Conservation (phyloP, 1,139 yeast species). For the Candida albicans region DNA sequence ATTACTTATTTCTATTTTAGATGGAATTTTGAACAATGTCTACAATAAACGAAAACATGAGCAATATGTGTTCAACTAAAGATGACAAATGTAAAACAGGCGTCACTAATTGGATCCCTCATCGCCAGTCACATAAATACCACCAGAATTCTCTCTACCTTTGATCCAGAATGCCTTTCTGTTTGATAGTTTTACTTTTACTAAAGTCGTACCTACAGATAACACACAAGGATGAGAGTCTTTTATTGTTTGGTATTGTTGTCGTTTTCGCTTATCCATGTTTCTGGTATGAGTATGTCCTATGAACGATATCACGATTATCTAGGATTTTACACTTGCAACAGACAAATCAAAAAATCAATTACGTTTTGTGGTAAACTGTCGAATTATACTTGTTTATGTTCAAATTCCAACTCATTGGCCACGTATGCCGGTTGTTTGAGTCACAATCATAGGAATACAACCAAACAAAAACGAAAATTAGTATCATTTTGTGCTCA, state of each 20-base stretch:
- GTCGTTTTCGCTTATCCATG: neutral
- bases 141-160: too few relatives aligned
- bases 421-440: constrained; percentile 20
- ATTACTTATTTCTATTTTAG: too few relatives aligned
- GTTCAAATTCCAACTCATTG: constrained; percentile 13
- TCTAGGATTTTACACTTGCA: neutral
- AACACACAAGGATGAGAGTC: neutral
- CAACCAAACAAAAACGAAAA: neutral
- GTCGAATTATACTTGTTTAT: constrained; percentile 10
- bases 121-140: too few relatives aligned
- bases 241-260: neutral
- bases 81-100: too few relatives aligned
- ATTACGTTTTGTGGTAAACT: neutral
- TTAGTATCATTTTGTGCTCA: neutral
- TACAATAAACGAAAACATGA: too few relatives aligned
- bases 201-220: too few relatives aligned
- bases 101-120: too few relatives aligned
- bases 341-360: neutral
- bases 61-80: too few relatives aligned
- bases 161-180: too few relatives aligned
- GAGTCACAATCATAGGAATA: constrained; percentile 1
- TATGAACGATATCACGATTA: neutral
- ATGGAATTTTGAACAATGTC: too few relatives aligned
- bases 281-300: neutral
- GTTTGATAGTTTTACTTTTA: too few relatives aligned